These are phyloP conservation scores for Ustilago xerochloae DNA, from an alignment of 1,284 basidiomycete genomes.

Conservation along the genomic window DNA sequence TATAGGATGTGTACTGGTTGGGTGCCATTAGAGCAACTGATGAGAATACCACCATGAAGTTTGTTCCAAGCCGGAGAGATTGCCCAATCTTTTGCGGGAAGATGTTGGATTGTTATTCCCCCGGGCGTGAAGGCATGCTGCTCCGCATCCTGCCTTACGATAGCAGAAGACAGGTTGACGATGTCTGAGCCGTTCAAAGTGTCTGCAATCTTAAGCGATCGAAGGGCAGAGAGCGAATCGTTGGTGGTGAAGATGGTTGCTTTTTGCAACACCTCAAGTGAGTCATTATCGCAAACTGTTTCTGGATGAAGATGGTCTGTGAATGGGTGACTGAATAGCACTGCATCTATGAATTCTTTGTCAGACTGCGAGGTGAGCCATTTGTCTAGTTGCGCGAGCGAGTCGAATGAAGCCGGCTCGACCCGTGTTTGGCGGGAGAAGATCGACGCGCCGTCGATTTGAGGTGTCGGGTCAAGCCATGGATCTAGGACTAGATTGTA, in stretches of 20 bases:
- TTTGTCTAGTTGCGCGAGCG: constrained; percentile 29
- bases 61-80: constrained; percentile 31
- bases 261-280: constrained; percentile 13
- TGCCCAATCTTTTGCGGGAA: constrained; percentile 36
- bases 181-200: constrained; percentile 3
- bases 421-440: constrained; percentile 42
- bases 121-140: background rate
- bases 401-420: constrained; percentile 26
- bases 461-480: constrained; percentile 42
- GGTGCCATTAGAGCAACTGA: constrained; percentile 1
- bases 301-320: constrained; percentile 41
- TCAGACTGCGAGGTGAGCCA: constrained; percentile 16
- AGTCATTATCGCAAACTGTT: constrained; percentile 18
- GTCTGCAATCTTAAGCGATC: constrained; percentile 8
- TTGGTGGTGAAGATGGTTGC: constrained; percentile 27
- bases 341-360: constrained; percentile 17
- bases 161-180: constrained; percentile 14
- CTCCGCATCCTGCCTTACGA: constrained; percentile 11
- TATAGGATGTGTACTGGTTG: constrained; percentile 18
- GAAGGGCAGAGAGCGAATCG: constrained; percentile 25
- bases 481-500: constrained; percentile 42
- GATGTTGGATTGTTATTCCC: constrained; percentile 19
- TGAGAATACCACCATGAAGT: constrained; percentile 33
- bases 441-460: constrained; percentile 26
- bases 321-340: constrained; percentile 44